Base-by-base conservation (phyloP, 352 stramenopile species). In the Globisporangium splendens region DNA sequence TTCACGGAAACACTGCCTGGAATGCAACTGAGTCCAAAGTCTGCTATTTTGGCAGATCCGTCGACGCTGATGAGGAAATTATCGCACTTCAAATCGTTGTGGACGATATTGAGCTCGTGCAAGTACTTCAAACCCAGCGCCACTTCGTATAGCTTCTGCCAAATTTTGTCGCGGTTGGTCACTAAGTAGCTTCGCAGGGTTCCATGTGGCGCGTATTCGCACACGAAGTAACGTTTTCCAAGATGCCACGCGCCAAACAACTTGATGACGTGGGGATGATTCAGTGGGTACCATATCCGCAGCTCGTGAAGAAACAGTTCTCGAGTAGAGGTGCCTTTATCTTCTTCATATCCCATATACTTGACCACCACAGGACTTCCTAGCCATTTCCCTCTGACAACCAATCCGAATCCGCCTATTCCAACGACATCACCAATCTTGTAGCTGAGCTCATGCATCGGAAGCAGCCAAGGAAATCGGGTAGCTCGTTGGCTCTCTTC, bases 21-120 rank as follows among this genome's bases (percentile, higher is more conserved):
- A 39, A 62, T 54, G 44, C 24, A 51, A 20, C 59, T 65, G 1
- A 61, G 47, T 3, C 50, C 50, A 20, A 65, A 65, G 28, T 65
- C 51, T 3, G 44, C 49, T 15, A 65, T 41, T 43, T 65, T 65
- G 20, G 42, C 59, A 22, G 17, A 41, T 33, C 7, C 38, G 18
- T 56, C 33, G 1, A 11, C 53, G 1, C 20, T 43, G 4, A 65
- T n/a, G 13, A 65, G 38, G 35, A 61, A 47, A 35, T 65, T 65
- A 46, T 61, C 46, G 22, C 59, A 51, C 42, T 65, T 65, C 24
- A 65, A 42, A 15, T 60, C 59, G 21, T 41, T 50, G 43, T 65
- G 51, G 17, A 65, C 1, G 31, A 65, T 48, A 31, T 50, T 55
- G 11, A 46, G 44, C 3, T 31, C 18, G 38, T 65, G 59, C 22